phyloP scores from a whole-genome alignment of 2,329 filamentous ascomycete species.

The Botrytis paeoniae region DNA sequence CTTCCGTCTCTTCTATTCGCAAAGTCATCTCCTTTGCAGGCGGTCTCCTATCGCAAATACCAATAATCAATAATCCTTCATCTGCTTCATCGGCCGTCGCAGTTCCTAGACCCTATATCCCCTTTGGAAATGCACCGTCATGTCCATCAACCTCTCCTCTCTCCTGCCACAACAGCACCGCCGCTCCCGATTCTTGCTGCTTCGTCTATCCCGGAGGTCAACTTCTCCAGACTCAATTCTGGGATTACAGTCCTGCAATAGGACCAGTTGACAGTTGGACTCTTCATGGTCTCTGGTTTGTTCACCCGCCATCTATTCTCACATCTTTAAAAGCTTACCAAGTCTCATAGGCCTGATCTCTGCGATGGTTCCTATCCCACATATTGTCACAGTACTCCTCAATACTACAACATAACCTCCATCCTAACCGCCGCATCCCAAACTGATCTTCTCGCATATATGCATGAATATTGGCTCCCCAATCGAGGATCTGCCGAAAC shows the following conservation, averaged over 20 bases:
- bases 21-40: slow-evolving; percentile 31
- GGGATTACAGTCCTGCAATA: slow-evolving; percentile 64
- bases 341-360: slow-evolving; percentile 48
- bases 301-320: neutral
- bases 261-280: slow-evolving; percentile 69
- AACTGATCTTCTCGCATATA: slow-evolving; percentile 58
- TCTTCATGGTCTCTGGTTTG: slow-evolving; percentile 61
- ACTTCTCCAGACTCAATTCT: slow-evolving; percentile 74
- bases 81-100: slow-evolving; percentile 1
- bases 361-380: slow-evolving; percentile 69
- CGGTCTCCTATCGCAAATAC: slow-evolving; percentile 31
- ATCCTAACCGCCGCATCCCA: slow-evolving; percentile 57
- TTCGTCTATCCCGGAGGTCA: slow-evolving; percentile 72
- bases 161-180: slow-evolving; percentile 63
- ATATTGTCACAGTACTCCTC: slow-evolving; percentile 60
- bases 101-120: slow-evolving; percentile 1
- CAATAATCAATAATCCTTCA: slow-evolving; percentile 21
- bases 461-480: slow-evolving; percentile 63
- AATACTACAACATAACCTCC: slow-evolving; percentile 62
- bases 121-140: slow-evolving; percentile 28
- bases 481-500: slow-evolving; percentile 56
- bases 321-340: slow-evolving; percentile 40
- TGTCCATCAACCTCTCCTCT: slow-evolving; percentile 39
- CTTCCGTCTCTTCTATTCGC: slow-evolving; percentile 27
- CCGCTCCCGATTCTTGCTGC: slow-evolving; percentile 66